These are phyloP conservation scores for Suillus tomentosus DNA, from an alignment of 768 basidiomycete genomes.

Conservation along the genomic window DNA sequence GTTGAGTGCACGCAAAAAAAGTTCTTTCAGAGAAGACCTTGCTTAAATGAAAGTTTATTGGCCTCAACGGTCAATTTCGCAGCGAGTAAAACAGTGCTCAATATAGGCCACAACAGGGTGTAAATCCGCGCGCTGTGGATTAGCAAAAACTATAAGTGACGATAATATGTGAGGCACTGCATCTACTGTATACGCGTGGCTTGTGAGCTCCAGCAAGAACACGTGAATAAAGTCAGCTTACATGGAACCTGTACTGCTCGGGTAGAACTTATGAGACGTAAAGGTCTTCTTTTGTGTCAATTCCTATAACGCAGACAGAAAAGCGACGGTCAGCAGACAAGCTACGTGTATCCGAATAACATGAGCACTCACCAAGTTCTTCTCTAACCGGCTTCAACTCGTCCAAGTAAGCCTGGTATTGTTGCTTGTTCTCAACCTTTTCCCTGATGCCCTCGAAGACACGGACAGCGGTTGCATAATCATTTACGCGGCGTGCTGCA, in stretches of 20 bases:
- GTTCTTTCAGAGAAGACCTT: neutral
- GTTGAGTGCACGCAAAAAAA: neutral
- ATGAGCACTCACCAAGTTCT: constrained; percentile 73
- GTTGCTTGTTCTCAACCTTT: constrained; percentile 96
- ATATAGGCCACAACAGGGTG: constrained; percentile 1
- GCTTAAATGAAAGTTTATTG: neutral
- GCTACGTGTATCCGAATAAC: neutral
- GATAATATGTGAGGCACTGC: constrained; percentile 22
- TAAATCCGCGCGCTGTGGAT: constrained; percentile 19
- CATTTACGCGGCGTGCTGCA: constrained; percentile 89
- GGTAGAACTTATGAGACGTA: constrained; percentile 44
- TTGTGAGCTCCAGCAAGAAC: neutral
- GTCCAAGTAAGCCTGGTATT: constrained; percentile 91
- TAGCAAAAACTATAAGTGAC: constrained; percentile 23
- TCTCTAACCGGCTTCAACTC: constrained; percentile 87
- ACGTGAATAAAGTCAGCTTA: constrained; percentile 6
- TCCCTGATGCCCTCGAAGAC: constrained; percentile 95
- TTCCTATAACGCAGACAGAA: constrained; percentile 40
- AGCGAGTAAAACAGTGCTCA: constrained; percentile 7
- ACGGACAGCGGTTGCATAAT: constrained; percentile 95
- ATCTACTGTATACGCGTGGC: constrained; percentile 24
- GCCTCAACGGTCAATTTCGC: neutral
- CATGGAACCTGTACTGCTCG: constrained; percentile 16
- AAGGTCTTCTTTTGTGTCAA: constrained; percentile 64
- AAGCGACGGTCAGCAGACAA: constrained; percentile 3